Conservation (phyloP, 352 stramenopile genomes). For the Halophytophthora polymorphica region DNA sequence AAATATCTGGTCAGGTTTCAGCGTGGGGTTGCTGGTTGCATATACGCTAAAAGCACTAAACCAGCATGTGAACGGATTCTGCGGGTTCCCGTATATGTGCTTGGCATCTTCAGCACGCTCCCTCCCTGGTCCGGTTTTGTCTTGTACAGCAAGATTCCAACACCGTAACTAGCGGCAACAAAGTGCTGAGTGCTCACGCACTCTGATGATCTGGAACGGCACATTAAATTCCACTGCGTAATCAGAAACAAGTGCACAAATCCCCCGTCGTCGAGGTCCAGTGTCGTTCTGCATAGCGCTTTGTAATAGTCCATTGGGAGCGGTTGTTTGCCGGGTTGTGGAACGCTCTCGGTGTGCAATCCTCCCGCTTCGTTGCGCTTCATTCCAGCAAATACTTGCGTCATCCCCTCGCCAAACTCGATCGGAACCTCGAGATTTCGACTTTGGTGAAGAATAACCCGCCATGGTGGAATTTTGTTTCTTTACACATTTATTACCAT, state of each 20-base stretch:
- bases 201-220: conserved; percentile 11
- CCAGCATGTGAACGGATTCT: not conserved
- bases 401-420: no score
- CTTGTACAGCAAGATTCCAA: conserved; percentile 9
- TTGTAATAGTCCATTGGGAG: not conserved
- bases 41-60: not conserved
- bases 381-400: no score
- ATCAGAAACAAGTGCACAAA: conserved; percentile 18
- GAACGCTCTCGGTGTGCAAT: no score
- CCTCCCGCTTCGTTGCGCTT: no score
- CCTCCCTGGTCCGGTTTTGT: conserved; percentile 12
- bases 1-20: not conserved
- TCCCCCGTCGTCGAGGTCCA: not conserved
- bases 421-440: no score
- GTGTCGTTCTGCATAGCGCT: not conserved
- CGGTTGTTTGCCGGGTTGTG: not conserved
- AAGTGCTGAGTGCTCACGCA: conserved; percentile 9
- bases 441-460: not conserved
- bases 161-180: not conserved
- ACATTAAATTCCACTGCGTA: conserved; percentile 22
- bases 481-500: not conserved
- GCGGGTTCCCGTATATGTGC: conserved; percentile 6
- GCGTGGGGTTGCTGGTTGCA: not conserved
- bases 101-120: not conserved
- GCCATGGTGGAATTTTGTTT: not conserved